Evolutionary conservation across 805 yeast species (phyloP), one percentile per base, ranked within the genome.

Genomic region (Starmerella vaccinii): DNA sequence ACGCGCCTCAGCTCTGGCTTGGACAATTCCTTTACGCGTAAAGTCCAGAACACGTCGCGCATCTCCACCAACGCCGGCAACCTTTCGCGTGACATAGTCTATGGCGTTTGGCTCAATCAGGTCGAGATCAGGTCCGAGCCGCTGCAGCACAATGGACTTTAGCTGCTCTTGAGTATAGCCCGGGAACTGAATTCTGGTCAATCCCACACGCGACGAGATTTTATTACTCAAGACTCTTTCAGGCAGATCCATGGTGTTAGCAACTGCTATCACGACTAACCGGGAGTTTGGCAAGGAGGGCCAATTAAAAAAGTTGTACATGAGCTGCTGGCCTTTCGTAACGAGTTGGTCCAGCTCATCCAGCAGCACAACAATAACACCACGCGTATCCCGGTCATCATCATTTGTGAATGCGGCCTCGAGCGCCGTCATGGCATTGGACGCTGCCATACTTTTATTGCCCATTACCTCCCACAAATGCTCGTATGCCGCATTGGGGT

Each of bases 261-360:
- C 97, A 27, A 92, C 88, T 0, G 97, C 97, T 38, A 92, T 73
- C 2, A 92, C 94, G 46, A 92, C 78, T 46, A 92, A 70, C 59
- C 81, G 81, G 4, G 97, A 88, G 57, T 79, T 71, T 12, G 76
- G 70, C 60, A 85, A 80, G 0, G 95, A 80, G 4, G 98, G 96
- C 99, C 99, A 92, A 67, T 92, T 92, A 73, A 92, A 88, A 63
- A 92, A 87, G 65, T 92, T 92, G 69, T 92, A 92, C 82, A 90
- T 81, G 32, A 90, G 89, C 39, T 57, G 60, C 63, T 87, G 95
- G 51, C 80, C 81, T 49, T 77, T 80, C 1, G 89, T 81, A 10
- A 88, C 89, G 47, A 92, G 73, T 62, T 92, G 97, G 66, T 92
- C 99, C 52, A 92, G 71, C 64, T 92, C 99, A 67, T 92, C 99